phyloP scores from a whole-genome alignment of 805 yeast genomes.

The Suhomyces faveliae region DNA sequence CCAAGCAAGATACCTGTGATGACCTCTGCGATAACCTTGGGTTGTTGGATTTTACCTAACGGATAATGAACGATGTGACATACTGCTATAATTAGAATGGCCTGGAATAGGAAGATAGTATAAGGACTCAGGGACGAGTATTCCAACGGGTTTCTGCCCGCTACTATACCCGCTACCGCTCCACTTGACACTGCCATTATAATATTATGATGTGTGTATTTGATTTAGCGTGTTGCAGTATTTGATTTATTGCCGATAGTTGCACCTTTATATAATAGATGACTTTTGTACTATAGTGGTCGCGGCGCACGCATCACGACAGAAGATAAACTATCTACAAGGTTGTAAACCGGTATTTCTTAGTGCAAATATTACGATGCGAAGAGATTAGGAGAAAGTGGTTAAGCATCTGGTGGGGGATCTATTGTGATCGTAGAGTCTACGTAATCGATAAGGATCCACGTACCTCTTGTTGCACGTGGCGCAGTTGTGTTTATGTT shows the following conservation, averaged over 20 bases:
- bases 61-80: slow-evolving; percentile 65
- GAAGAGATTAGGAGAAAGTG: not conserved
- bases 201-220: not conserved
- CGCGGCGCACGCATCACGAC: not conserved
- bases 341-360: not conserved
- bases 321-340: not conserved
- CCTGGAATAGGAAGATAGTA: slow-evolving; percentile 69
- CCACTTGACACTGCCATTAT: slow-evolving; percentile 34
- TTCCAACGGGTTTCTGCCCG: slow-evolving; percentile 68
- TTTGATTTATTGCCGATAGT: not conserved
- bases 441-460: too few relatives aligned
- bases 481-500: not conserved
- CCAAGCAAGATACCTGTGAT: slow-evolving; percentile 74
- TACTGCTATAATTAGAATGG: slow-evolving; percentile 55
- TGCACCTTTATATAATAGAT: not conserved
- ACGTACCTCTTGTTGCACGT: too few relatives aligned
- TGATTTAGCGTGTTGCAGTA: not conserved
- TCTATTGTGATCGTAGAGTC: too few relatives aligned
- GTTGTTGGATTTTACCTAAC: slow-evolving; percentile 62
- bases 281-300: not conserved
- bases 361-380: not conserved
- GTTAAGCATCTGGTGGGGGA: too few relatives aligned
- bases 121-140: slow-evolving; percentile 60
- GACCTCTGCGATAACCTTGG: slow-evolving; percentile 80
- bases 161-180: slow-evolving; percentile 63